Base-by-base conservation (phyloP, 2,329 filamentous ascomycete genomes). In the Coniosporium tulheliwenetii region DNA sequence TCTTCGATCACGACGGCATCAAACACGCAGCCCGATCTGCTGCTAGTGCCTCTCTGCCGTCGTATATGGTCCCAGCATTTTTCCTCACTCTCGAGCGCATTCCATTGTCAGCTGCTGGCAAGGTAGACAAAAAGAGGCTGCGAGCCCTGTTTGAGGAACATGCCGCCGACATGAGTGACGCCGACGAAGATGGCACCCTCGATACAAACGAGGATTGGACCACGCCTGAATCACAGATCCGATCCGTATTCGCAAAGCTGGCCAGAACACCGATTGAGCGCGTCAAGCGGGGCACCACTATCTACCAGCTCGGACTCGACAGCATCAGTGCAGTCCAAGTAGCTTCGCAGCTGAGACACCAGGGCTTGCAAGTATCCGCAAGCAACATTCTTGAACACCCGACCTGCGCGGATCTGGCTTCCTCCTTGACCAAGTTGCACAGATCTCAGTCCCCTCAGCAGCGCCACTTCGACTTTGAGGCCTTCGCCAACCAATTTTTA, bases 251-350 rank as follows among this genome's bases (percentile, higher is more conserved):
- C 13, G 67, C 74, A 0, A 60, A 60, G 5, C 66, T 91, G 16
- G 77, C 81, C 1, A 62, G 66, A 1, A 58, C 71, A 4, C 55
- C 71, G 0, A 42, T 54, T 2, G 50, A 65, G 0, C 62, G 61
- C 0, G 78, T 94, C 37, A 51, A 55, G 3, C 68, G 67, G 10
- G 54, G 70, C 8, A 85, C 77, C 0, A 85, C 83, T 0, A 85
- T 96, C 38, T 93, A 89, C 50, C 77, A 81, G 43, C 72, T 94
- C n/a, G 89, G 89, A 0, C 64, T 95, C 3, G 87, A 95, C 58
- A 95, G 87, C 54, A 91, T 96, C 51, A 87, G 81, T 44, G 83
- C 85, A 0, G 69, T 75, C 12, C 86, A 94, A 52, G 67, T 94
- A 8, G 83, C 85, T 1, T 70, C 75, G 1, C 62, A 69, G 19